These are phyloP conservation scores for Rusavskia elegans DNA, from an alignment of 495 filamentous ascomycete genomes.

Conservation along the genomic window DNA sequence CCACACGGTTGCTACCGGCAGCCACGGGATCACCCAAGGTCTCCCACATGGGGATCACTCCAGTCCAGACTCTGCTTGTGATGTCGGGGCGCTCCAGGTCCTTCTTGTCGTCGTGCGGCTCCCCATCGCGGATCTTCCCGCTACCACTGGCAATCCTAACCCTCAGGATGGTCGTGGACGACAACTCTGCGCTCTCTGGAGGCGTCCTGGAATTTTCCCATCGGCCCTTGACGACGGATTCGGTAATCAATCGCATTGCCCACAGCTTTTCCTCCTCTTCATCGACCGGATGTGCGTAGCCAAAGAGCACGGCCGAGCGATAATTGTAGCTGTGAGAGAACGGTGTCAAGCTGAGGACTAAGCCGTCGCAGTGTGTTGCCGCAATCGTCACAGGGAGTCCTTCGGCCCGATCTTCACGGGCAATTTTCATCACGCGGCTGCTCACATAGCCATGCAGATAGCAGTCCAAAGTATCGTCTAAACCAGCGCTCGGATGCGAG, in stretches of 20 bases:
- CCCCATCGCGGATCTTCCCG: constrained; percentile 60
- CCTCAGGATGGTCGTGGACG: constrained; percentile 56
- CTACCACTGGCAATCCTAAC: constrained; percentile 55
- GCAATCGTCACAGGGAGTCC: constrained; percentile 48
- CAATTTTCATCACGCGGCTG: constrained; percentile 58
- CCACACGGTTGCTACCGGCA: constrained; percentile 41
- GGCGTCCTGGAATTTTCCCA: constrained; percentile 59
- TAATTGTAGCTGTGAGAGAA: constrained; percentile 80
- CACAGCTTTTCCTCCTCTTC: constrained; percentile 58
- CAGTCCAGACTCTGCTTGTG: constrained; percentile 53
- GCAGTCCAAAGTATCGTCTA: constrained; percentile 48
- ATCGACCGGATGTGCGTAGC: constrained; percentile 52
- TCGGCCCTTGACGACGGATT: constrained; percentile 50
- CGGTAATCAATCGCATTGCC: constrained; percentile 71
- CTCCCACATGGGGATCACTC: constrained; percentile 63
- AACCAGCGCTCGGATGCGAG: constrained; percentile 41
- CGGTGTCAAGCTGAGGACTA: constrained; percentile 63
- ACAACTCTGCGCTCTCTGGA: constrained; percentile 61
- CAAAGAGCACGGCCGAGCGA: constrained; percentile 67
- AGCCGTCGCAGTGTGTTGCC: constrained; percentile 55
- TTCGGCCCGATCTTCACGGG: constrained; percentile 20
- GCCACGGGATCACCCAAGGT: constrained; percentile 53
- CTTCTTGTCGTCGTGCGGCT: constrained; percentile 51
- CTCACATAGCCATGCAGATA: constrained; percentile 85
- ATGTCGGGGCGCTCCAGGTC: constrained; percentile 50